phyloP scores from a whole-genome alignment of 2,329 filamentous ascomycete genomes.

The Fusarium domesticum region DNA sequence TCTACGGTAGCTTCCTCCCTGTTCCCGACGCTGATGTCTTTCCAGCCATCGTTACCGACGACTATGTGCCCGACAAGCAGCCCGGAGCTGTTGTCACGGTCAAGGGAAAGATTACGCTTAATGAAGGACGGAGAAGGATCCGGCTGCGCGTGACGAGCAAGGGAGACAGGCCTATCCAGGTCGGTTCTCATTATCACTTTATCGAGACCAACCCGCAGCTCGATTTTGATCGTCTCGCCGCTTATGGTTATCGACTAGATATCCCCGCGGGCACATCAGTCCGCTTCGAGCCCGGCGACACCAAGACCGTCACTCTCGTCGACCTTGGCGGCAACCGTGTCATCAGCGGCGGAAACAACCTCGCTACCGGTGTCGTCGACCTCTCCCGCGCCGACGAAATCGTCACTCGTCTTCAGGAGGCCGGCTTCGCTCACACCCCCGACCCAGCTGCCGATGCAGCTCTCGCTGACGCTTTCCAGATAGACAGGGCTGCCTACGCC shows the following conservation, averaged over 20 bases:
- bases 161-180: conserved; percentile 87
- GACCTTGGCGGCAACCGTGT: conserved; percentile 79
- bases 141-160: conserved; percentile 75
- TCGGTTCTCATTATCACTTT: conserved; percentile 95
- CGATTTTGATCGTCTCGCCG: conserved; percentile 77
- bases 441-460: conserved; percentile 57
- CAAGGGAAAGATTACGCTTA: conserved; percentile 66
- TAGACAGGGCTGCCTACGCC: conserved; percentile 76
- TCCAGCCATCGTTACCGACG: conserved; percentile 58
- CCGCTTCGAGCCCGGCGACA: conserved; percentile 90
- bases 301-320: conserved; percentile 84
- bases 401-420: conserved; percentile 61
- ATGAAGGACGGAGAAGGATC: conserved; percentile 70
- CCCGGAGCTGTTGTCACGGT: conserved; percentile 78
- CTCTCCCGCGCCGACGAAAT: conserved; percentile 62
- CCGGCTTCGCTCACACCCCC: conserved; percentile 74
- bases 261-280: conserved; percentile 89
- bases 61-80: conserved; percentile 64
- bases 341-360: conserved; percentile 78
- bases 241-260: conserved; percentile 84
- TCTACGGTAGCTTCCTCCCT: conserved; percentile 90
- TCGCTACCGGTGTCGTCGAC: conserved; percentile 73
- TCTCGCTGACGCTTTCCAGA: conserved; percentile 60
- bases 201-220: conserved; percentile 90
- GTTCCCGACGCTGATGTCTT: conserved; percentile 69